Evolutionary conservation across 139 green algal genomes (phyloP).

Genomic region (Chlorella ohadii): DNA sequence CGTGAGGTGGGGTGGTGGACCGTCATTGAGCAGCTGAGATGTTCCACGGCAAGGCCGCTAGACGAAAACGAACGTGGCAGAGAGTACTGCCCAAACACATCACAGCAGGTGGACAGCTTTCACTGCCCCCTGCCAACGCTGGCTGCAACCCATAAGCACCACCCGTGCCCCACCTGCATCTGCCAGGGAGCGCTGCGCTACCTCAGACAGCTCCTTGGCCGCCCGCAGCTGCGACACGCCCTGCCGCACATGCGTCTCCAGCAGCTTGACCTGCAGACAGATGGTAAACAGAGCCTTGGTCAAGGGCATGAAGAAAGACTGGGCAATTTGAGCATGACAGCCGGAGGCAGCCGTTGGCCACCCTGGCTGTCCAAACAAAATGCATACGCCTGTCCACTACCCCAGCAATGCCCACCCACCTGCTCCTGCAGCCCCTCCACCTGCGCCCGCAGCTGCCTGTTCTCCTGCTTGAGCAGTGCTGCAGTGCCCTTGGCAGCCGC

Average conservation of each 20-base stretch:
- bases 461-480: slow-evolving; percentile 21
- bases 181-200: background rate
- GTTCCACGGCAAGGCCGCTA: no score
- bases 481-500: background rate
- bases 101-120: background rate
- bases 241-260: slow-evolving; percentile 12
- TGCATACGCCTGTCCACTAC: no score
- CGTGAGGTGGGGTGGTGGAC: no score
- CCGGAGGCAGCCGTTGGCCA: no score
- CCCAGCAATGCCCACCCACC: no score
- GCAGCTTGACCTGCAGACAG: slow-evolving; percentile 8
- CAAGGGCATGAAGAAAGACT: background rate
- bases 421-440: slow-evolving; percentile 14
- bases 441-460: slow-evolving; percentile 17
- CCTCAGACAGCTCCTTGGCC: slow-evolving; percentile 1
- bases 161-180: slow-evolving; percentile 5
- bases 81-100: no score
- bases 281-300: no score
- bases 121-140: no score
- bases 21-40: no score
- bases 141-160: background rate
- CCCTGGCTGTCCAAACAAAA: no score
- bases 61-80: no score
- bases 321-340: background rate
- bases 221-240: slow-evolving; percentile 28